Evolutionary conservation across 345 rosid species (phyloP).

Genomic region (Pugionium cornutum): DNA sequence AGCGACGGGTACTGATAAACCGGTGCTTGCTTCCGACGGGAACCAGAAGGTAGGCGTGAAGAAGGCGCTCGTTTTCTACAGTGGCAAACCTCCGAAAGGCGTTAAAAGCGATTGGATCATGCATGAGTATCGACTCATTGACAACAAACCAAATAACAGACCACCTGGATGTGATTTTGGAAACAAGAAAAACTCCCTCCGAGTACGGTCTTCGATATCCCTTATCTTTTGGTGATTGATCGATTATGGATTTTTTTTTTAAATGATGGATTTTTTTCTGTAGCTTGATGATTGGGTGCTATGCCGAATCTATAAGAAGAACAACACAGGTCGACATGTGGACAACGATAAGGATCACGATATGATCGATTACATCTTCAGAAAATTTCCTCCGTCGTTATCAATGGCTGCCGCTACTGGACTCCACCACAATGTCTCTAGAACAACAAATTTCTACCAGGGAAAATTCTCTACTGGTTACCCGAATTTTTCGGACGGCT

Average conservation of each 20-base stretch:
- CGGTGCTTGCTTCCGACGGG: conserved; percentile 64
- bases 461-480: conserved; percentile 28
- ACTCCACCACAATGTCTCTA: conserved; percentile 29
- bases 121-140: conserved; percentile 93
- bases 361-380: conserved; percentile 48
- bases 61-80: conserved; percentile 91
- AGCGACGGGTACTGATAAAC: conserved; percentile 98
- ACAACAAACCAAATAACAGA: conserved; percentile 67
- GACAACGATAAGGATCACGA: conserved; percentile 40
- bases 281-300: conserved; percentile 99
- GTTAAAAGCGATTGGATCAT: conserved; percentile 96
- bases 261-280: not conserved
- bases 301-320: conserved; percentile 92
- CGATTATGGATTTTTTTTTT: not conserved
- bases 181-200: conserved; percentile 75
- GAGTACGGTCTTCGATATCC: conserved; percentile 39
- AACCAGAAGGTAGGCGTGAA: conserved; percentile 88
- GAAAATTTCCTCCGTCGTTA: conserved; percentile 53
- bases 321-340: conserved; percentile 49
- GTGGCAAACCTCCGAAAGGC: conserved; percentile 98
- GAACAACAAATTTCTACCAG: conserved; percentile 30
- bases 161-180: conserved; percentile 56
- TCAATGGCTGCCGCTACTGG: conserved; percentile 37
- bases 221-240: not conserved
- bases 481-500: conserved; percentile 18